Evolutionary conservation across 805 yeast species (phyloP).

Genomic region (Metschnikowia vanudenii): DNA sequence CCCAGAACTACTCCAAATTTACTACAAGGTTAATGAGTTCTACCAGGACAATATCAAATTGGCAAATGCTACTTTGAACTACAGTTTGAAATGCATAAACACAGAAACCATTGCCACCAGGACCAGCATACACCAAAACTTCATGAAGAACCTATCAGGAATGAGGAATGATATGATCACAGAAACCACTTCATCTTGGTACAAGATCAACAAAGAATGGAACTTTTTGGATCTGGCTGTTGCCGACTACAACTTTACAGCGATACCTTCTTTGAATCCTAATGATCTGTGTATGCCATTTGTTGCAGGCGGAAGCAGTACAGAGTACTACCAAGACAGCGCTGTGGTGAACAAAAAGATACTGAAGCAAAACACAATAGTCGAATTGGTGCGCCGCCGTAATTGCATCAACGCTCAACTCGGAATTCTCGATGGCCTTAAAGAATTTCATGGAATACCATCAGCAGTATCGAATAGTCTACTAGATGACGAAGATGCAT

Average conservation of each 20-base stretch:
- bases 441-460: constrained; percentile 73
- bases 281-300: constrained; percentile 11
- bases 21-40: constrained; percentile 67
- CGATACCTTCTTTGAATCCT: constrained; percentile 31
- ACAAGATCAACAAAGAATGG: constrained; percentile 85
- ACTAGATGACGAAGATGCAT: constrained; percentile 21
- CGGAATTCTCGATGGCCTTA: constrained; percentile 65
- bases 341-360: constrained; percentile 32
- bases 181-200: constrained; percentile 84
- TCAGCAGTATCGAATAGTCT: constrained; percentile 57
- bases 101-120: constrained; percentile 79
- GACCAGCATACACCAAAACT: constrained; percentile 81
- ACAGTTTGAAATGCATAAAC: constrained; percentile 73
- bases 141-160: constrained; percentile 64
- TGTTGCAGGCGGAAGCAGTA: constrained; percentile 20
- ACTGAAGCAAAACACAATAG: constrained; percentile 34
- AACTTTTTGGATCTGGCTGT: constrained; percentile 71
- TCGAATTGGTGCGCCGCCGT: constrained; percentile 59
- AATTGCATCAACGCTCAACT: constrained; percentile 67
- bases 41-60: constrained; percentile 64
- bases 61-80: constrained; percentile 45
- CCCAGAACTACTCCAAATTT: constrained; percentile 78
- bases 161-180: constrained; percentile 61
- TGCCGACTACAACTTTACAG: constrained; percentile 49
- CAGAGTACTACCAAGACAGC: constrained; percentile 18